A percentile compares a stretch with the other conserved stretches of the same genome.
These are phyloP conservation scores for Acmispon strigosus DNA, from an alignment of 306 rosid species.

Conservation along the genomic window DNA sequence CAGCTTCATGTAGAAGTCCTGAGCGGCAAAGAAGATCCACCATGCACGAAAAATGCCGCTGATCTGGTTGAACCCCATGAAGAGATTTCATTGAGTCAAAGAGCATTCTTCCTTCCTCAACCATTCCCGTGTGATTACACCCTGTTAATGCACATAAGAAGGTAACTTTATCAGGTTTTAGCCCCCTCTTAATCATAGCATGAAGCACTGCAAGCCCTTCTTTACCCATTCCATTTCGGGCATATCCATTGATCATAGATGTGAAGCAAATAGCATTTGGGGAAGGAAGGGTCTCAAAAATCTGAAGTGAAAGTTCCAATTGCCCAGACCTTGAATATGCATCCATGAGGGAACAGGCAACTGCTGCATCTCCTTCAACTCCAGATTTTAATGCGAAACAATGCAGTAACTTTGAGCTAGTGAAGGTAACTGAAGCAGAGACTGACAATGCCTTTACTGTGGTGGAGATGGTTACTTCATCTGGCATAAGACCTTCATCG, in stretches of 20 bases:
- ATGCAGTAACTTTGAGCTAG: conserved; percentile 49
- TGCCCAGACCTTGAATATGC: conserved; percentile 72
- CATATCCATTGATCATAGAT: conserved; percentile 67
- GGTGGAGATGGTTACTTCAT: conserved; percentile 65
- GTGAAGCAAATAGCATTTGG: conserved; percentile 70
- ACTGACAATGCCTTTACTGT: conserved; percentile 60
- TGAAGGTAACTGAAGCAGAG: conserved; percentile 40
- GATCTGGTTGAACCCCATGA: conserved; percentile 46
- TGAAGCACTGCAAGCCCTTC: conserved; percentile 56
- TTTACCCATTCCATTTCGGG: conserved; percentile 73
- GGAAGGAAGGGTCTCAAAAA: conserved; percentile 49
- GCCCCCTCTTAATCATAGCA: conserved; percentile 50
- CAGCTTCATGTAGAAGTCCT: conserved; percentile 68
- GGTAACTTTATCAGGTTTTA: conserved; percentile 68
- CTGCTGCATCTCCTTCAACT: conserved; percentile 44
- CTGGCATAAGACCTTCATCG: conserved; percentile 59
- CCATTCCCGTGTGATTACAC: conserved; percentile 67
- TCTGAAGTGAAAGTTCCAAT: conserved; percentile 42
- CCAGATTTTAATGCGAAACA: conserved; percentile 66
- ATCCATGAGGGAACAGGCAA: conserved; percentile 63
- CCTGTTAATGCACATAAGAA: conserved; percentile 66
- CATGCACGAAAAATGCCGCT: conserved; percentile 73
- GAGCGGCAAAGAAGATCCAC: conserved; percentile 79
- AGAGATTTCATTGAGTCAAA: conserved; percentile 54
- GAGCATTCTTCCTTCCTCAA: conserved; percentile 56